Conservation (phyloP, 2,329 filamentous ascomycete species). For the Thielaviopsis populi region DNA sequence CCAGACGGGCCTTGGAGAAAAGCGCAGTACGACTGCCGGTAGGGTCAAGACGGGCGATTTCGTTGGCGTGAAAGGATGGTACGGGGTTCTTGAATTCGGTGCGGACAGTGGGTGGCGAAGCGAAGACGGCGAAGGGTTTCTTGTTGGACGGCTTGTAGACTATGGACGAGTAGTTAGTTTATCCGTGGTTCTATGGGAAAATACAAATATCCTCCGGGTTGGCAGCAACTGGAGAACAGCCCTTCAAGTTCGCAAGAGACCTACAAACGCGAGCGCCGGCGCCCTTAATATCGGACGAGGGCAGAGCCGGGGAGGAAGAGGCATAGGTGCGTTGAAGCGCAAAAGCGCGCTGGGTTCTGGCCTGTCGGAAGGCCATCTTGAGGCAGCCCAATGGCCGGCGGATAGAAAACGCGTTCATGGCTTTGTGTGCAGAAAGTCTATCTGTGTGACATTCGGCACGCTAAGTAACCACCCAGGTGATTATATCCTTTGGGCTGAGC, state of each 20-base stretch:
- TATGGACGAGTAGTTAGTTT: constrained; percentile 7
- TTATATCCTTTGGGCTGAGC: not conserved
- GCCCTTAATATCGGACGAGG: constrained; percentile 23
- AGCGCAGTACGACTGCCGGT: constrained; percentile 67
- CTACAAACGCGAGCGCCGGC: constrained; percentile 21
- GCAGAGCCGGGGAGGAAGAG: constrained; percentile 21
- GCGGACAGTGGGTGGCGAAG: constrained; percentile 24
- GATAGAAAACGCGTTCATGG: constrained; percentile 46
- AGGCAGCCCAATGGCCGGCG: constrained; percentile 57
- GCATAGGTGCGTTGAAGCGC: constrained; percentile 16
- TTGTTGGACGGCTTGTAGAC: constrained; percentile 16
- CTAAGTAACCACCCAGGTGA: not conserved
- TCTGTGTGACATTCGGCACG: not conserved
- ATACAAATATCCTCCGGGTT: too few relatives aligned
- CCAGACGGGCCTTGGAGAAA: constrained; percentile 62
- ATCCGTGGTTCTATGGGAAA: not conserved
- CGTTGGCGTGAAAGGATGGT: constrained; percentile 46
- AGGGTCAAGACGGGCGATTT: constrained; percentile 66
- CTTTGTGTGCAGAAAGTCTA: constrained; percentile 18
- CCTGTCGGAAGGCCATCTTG: constrained; percentile 47
- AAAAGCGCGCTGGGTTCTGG: constrained; percentile 33
- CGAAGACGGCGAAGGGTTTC: constrained; percentile 20
- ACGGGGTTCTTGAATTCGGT: constrained; percentile 42
- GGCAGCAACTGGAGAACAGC: not conserved
- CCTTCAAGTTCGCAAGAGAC: constrained; percentile 9